Conservation (phyloP, 2,329 filamentous ascomycete species). For the Calonectria pauciramosa region DNA sequence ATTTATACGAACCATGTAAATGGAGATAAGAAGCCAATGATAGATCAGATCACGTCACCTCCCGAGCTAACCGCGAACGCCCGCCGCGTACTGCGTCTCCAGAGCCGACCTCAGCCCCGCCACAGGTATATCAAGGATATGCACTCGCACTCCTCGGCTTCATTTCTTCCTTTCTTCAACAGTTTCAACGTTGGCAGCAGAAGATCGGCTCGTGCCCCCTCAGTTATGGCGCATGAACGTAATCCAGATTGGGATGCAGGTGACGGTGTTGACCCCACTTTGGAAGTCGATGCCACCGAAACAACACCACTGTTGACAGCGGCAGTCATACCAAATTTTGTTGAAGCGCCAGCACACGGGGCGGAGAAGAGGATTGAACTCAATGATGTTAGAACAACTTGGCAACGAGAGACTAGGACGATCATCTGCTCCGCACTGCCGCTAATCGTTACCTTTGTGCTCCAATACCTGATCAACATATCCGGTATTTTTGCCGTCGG, state of each 20-base stretch:
- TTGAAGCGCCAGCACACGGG: neutral
- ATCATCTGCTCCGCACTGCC: slow-evolving; percentile 79
- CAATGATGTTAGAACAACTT: slow-evolving; percentile 63
- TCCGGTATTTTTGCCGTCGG: slow-evolving; percentile 85
- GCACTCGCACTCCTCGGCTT: neutral
- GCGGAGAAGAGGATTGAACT: neutral
- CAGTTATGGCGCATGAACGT: neutral
- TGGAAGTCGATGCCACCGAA: neutral
- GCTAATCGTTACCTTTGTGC: slow-evolving; percentile 77
- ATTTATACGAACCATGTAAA: neutral
- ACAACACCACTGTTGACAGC: neutral
- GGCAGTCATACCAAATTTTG: neutral
- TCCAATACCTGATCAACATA: slow-evolving; percentile 87
- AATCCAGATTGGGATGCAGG: neutral
- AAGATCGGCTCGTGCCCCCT: no score
- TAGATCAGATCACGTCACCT: neutral
- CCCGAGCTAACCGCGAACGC: neutral
- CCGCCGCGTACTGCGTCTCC: neutral
- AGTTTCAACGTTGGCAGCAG: neutral
- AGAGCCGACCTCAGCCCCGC: neutral
- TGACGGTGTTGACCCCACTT: neutral
- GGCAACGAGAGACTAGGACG: slow-evolving; percentile 89
- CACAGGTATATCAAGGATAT: neutral
- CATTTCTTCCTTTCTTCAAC: neutral
- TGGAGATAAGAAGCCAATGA: neutral